These are phyloP conservation scores for Umbelopsis vinacea DNA, from an alignment of 192 early-diverging fungal species.

Conservation along the genomic window DNA sequence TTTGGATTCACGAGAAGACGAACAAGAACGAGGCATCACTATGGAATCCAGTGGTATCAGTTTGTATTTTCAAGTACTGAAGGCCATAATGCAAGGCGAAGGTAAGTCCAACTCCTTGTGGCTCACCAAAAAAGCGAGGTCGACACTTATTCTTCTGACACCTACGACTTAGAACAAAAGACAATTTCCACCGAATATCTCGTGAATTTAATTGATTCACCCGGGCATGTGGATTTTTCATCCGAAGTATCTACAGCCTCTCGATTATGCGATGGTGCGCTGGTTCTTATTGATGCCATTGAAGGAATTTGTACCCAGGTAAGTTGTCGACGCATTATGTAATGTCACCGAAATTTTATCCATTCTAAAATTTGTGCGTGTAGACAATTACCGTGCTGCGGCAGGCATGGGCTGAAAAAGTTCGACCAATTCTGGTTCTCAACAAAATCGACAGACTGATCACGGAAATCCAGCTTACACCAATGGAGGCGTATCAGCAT, in stretches of 20 bases:
- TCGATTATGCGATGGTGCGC: slow-evolving; percentile 91
- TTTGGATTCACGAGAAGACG: slow-evolving; percentile 95
- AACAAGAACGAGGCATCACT: slow-evolving; percentile 98
- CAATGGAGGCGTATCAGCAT: slow-evolving; percentile 91
- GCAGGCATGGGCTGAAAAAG: slow-evolving; percentile 92
- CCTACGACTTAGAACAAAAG: slow-evolving; percentile 24
- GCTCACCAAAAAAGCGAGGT: not conserved
- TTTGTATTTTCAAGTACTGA: slow-evolving; percentile 83
- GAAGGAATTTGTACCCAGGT: slow-evolving; percentile 99
- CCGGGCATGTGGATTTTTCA: slow-evolving; percentile 98
- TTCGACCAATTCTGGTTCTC: slow-evolving; percentile 91
- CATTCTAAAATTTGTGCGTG: too few species aligned
- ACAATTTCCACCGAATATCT: slow-evolving; percentile 70
- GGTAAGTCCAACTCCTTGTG: not conserved
- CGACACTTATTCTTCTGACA: not conserved
- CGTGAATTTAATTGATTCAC: slow-evolving; percentile 97
- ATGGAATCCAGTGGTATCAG: slow-evolving; percentile 98
- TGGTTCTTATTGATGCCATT: slow-evolving; percentile 96
- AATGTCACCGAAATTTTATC: too few species aligned
- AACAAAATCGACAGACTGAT: slow-evolving; percentile 99
- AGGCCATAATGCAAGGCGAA: slow-evolving; percentile 34
- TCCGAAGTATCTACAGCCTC: slow-evolving; percentile 99
- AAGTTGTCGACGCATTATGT: not conserved
- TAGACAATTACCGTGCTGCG: slow-evolving; percentile 94
- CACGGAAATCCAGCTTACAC: slow-evolving; percentile 90